Evolutionary conservation across 2,329 filamentous ascomycete genomes (phyloP), one percentile per base, ranked within the genome.

Genomic region (Aspergillus aculeatinus): DNA sequence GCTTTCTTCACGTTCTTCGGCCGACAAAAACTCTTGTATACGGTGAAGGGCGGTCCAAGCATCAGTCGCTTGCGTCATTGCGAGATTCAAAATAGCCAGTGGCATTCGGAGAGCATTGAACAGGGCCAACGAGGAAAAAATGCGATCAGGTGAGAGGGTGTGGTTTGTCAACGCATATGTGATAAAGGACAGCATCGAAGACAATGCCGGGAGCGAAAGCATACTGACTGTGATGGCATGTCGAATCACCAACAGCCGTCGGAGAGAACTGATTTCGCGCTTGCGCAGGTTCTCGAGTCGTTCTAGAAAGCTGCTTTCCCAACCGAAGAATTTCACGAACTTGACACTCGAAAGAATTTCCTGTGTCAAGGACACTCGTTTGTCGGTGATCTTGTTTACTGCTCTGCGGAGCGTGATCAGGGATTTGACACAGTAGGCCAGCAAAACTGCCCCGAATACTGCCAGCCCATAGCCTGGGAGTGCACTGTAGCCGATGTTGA

Each of bases 271-370:
- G 62, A 97, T 92, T 75, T 98, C 94, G 62, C 83, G 83, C 53
- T 81, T 81, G 61, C 94, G 86, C 61, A 96, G 89, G 29, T 87
- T 82, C 49, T 86, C 85, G 10, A 97, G 82, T n/a, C 92, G 87
- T 54, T 87, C 82, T 9, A 96, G 79, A 70, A 97, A 97, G 35
- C 90, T 89, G 60, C 85, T 88, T 73, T 97, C 93, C 94, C 93
- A 97, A 11, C 92, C 93, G 72, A 97, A 97, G 74, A 88, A 96
- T 75, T 97, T 97, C 77, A 97, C 93, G 71, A 97, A 97, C 21
- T 92, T 86, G 27, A 96, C 92, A 0, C 91, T 90, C 66, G 92
- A 89, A 14, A 97, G 72, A 54, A 97, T 96, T 72, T 97, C 93
- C 72, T 97, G 93, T 0, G 92, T 97, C 48, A 98, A 80, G 55